Conservation (phyloP, 2,329 filamentous ascomycete species). For the Colletotrichum incanum region DNA sequence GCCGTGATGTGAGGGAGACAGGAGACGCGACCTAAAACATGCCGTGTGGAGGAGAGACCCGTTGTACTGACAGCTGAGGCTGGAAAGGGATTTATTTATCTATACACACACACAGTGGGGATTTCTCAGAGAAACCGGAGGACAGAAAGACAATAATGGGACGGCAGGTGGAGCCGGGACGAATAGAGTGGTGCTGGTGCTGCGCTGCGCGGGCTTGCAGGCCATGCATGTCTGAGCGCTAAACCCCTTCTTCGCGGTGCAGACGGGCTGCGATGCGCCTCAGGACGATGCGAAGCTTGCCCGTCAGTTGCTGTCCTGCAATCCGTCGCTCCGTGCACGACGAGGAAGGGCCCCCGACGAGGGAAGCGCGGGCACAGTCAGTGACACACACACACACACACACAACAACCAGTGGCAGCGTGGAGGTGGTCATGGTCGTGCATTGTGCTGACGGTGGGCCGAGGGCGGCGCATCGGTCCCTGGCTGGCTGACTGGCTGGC, state of each 20-base stretch:
- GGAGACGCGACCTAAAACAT: constrained; percentile 2
- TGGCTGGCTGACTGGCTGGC: constrained; percentile 15
- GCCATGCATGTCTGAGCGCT: constrained; percentile 19
- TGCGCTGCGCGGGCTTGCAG: constrained; percentile 20
- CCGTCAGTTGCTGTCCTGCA: constrained; percentile 13
- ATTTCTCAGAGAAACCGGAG: not conserved
- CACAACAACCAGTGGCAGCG: not conserved
- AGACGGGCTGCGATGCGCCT: constrained; percentile 12
- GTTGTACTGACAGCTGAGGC: not conserved
- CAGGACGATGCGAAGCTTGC: not conserved
- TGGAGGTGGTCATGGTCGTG: constrained; percentile 1
- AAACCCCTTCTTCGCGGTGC: constrained; percentile 15
- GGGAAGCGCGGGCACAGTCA: constrained; percentile 2
- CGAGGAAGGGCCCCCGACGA: not conserved
- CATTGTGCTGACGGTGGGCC: constrained; percentile 25
- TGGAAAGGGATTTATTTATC: not conserved
- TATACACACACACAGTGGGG: not conserved
- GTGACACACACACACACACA: too few species aligned
- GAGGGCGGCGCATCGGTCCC: constrained; percentile 18
- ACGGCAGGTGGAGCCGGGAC: constrained; percentile 36
- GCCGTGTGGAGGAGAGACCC: not conserved
- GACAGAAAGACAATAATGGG: not conserved
- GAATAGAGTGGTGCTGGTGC: constrained; percentile 14
- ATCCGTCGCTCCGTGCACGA: constrained; percentile 11
- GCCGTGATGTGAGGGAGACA: not conserved